Base-by-base conservation (phyloP, 2,329 filamentous ascomycete species). In the Pyrenochaeta sp. region DNA sequence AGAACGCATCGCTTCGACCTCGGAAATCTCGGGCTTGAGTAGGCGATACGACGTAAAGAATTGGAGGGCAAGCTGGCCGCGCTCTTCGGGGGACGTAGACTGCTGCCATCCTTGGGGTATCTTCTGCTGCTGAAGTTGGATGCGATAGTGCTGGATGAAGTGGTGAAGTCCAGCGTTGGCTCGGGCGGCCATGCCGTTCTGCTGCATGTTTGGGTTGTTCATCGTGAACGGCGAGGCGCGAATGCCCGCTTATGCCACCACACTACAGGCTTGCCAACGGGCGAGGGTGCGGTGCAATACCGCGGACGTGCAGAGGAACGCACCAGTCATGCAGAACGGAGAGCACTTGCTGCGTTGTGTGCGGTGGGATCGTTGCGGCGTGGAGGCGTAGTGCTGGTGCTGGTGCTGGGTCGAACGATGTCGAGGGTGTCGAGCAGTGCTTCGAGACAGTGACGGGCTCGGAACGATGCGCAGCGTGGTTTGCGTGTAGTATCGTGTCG, bases 201-300 rank as follows among this genome's bases (percentile, higher is more conserved):
- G 66, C 49, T 67, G 65, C 62, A 74, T 71, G 62, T 71, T 72
- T 43, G 71, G 68, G 67, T 75, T 75, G 63, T 74, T 76, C 72
- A 75, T 76, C 55, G 58, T 66, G 67, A 55, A 54, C 25, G 50
- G 56, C 40, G 49, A 52, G 34, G 36, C 45, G 50, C n/a, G 24
- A 28, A 15, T n/a, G 24, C 24, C 25, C 13, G 25, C 42, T 24
- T 44, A 27, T 15, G 52, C 51, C 49, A 54, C 56, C 39, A 44
- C 46, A 36, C 50, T 40, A 52, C 49, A 28, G 51, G 45, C 30
- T 36, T 49, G 45, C 37, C 25, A 42, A 52, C 36, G 57, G 51
- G 46, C 44, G 45, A 59, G 48, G 58, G 53, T 42, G 67, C 66
- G 65, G 66, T 61, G 58, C 59, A 59, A 54, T 34, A 58, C 65